Evolutionary conservation across 106 monocot species (phyloP).

Genomic region (Dendrobium chrysotoxum): DNA sequence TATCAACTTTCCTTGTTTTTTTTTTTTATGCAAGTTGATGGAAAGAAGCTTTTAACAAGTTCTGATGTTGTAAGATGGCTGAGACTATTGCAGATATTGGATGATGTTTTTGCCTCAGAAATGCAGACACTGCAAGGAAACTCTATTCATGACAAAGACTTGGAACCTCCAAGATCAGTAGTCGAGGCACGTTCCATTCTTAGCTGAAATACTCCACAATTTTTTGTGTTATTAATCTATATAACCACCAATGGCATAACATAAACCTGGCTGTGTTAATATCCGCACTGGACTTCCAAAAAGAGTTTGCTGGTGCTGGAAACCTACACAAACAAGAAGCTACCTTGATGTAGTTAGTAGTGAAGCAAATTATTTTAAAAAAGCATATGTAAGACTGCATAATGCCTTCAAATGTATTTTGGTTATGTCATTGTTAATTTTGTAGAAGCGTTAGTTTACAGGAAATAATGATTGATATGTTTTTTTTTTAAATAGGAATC

Average conservation of each 20-base stretch:
- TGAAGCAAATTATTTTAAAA: neutral
- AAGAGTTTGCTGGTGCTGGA: too few relatives aligned
- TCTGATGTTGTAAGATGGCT: neutral
- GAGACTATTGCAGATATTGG: conserved; percentile 48
- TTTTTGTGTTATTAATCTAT: neutral
- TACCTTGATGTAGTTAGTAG: too few relatives aligned
- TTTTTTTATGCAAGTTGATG: too few relatives aligned
- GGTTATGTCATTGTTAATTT: neutral
- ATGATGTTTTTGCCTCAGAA: conserved; percentile 80
- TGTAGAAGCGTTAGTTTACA: neutral
- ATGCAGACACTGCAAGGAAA: conserved; percentile 67
- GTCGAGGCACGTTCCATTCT: conserved; percentile 77
- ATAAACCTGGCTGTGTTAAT: too few relatives aligned
- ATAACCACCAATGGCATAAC: neutral
- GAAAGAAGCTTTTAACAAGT: too few relatives aligned
- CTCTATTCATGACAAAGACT: conserved; percentile 60
- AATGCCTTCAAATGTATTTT: neutral
- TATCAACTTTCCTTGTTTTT: too few relatives aligned
- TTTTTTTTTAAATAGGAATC: neutral
- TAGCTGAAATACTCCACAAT: conserved; percentile 24
- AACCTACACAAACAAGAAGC: too few relatives aligned
- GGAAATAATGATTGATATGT: neutral
- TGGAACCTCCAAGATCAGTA: conserved; percentile 75
- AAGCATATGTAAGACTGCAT: neutral
- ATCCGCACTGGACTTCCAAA: too few relatives aligned